These are phyloP conservation scores for Dalbergia cochinchinensis DNA, from an alignment of 306 rosid species.

Conservation along the genomic window DNA sequence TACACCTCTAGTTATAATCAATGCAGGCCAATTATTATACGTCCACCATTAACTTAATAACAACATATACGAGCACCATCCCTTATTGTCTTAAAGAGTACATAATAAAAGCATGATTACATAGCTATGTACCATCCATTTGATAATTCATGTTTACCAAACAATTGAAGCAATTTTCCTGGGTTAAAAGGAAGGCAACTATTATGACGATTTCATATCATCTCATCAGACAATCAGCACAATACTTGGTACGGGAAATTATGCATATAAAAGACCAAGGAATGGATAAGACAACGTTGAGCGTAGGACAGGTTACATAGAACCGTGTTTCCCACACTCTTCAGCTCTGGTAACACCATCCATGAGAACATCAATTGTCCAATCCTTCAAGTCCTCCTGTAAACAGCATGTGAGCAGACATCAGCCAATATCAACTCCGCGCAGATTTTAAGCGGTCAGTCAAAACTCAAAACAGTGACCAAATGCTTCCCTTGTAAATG, in stretches of 20 bases:
- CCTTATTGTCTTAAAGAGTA: slow-evolving; percentile 4
- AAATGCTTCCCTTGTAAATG: slow-evolving; percentile 1
- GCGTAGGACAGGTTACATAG: slow-evolving; percentile 37
- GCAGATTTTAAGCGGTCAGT: background rate
- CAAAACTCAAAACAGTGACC: slow-evolving; percentile 1
- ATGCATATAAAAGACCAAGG: background rate
- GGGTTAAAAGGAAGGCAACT: slow-evolving; percentile 3
- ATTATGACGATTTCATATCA: slow-evolving; percentile 2
- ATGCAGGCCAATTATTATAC: background rate
- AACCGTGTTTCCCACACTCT: slow-evolving; percentile 60
- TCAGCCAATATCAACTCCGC: slow-evolving; percentile 15
- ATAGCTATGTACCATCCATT: background rate
- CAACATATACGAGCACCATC: background rate
- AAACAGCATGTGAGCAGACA: slow-evolving; percentile 30
- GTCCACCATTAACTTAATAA: background rate
- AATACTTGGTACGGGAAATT: slow-evolving; percentile 14
- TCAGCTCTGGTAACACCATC: slow-evolving; percentile 71
- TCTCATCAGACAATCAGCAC: slow-evolving; percentile 26
- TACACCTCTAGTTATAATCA: background rate
- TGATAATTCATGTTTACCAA: slow-evolving; percentile 28
- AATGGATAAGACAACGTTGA: slow-evolving; percentile 13
- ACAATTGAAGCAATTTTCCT: slow-evolving; percentile 26
- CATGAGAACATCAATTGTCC: slow-evolving; percentile 81
- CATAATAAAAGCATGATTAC: background rate
- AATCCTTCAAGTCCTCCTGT: slow-evolving; percentile 82